phyloP scores from a whole-genome alignment of 2,329 filamentous ascomycete genomes.

The Fusarium goolgardi region DNA sequence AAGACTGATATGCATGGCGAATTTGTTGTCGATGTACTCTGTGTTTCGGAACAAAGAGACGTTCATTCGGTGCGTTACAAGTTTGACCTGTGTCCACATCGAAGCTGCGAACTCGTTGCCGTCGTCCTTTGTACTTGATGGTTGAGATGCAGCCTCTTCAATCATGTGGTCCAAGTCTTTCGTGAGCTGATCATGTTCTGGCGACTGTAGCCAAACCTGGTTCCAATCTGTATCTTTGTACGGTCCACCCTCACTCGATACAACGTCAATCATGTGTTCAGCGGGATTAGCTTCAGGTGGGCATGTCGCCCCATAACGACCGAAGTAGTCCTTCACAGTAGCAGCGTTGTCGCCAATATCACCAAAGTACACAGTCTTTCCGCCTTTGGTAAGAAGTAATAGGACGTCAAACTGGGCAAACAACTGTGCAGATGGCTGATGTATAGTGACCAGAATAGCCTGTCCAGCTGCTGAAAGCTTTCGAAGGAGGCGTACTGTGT shows the following conservation, averaged over 20 bases:
- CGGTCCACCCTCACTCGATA: not conserved
- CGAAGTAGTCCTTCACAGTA: not conserved
- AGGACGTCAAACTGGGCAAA: not conserved
- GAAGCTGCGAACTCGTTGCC: not conserved
- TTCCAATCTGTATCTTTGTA: not conserved
- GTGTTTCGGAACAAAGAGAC: not conserved
- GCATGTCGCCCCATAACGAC: not conserved
- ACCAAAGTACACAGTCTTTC: not conserved
- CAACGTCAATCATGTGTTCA: not conserved
- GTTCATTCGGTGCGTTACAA: not conserved
- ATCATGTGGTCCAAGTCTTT: not conserved
- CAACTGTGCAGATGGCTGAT: not conserved
- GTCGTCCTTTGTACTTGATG: not conserved
- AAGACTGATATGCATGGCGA: not conserved
- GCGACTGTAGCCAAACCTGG: not conserved
- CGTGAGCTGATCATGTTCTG: not conserved
- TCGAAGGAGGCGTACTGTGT: not conserved
- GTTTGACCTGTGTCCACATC: not conserved
- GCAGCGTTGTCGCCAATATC: not conserved
- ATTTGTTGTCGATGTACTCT: not conserved
- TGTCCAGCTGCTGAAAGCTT: not conserved
- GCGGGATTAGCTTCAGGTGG: not conserved
- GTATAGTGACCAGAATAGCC: not conserved
- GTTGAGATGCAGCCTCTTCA: not conserved
- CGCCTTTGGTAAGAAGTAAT: not conserved